Evolutionary conservation across 805 yeast species (phyloP).

Genomic region (Wickerhamomyces bisporus): DNA sequence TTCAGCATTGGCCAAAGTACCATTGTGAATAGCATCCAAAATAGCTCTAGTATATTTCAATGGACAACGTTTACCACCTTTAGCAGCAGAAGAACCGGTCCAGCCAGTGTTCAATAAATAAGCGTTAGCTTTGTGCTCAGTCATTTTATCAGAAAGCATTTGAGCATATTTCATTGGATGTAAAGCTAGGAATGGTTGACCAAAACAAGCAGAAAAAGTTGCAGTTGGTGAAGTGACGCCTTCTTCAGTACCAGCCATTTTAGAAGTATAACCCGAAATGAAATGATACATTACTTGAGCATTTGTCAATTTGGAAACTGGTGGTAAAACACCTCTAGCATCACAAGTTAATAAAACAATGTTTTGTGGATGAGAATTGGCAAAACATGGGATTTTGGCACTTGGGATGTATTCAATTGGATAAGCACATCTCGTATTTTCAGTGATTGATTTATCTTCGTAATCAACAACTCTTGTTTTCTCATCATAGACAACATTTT

Average conservation of each 20-base stretch:
- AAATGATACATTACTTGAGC: slow-evolving; percentile 99
- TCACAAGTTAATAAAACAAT: slow-evolving; percentile 92
- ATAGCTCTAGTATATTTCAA: slow-evolving; percentile 96
- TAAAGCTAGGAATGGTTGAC: slow-evolving; percentile 96
- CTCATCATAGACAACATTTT: slow-evolving; percentile 86
- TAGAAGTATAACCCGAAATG: slow-evolving; percentile 96
- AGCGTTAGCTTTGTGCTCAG: slow-evolving; percentile 82
- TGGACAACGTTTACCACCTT: slow-evolving; percentile 97
- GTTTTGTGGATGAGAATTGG: slow-evolving; percentile 87
- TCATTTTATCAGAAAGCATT: slow-evolving; percentile 90
- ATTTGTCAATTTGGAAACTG: slow-evolving; percentile 87
- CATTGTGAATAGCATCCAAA: slow-evolving; percentile 89
- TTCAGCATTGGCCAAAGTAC: slow-evolving; percentile 72
- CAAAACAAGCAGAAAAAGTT: slow-evolving; percentile 97
- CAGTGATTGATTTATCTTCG: slow-evolving; percentile 76
- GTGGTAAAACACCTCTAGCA: slow-evolving; percentile 97
- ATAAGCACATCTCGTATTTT: slow-evolving; percentile 97
- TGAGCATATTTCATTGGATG: slow-evolving; percentile 98
- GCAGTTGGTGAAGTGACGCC: slow-evolving; percentile 99
- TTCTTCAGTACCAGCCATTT: slow-evolving; percentile 99
- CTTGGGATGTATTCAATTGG: slow-evolving; percentile 96
- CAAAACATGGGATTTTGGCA: slow-evolving; percentile 92
- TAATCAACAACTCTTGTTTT: slow-evolving; percentile 79
- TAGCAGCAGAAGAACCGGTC: slow-evolving; percentile 90
- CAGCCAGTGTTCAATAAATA: slow-evolving; percentile 98